Conservation (phyloP, 768 basidiomycete genomes). For the Mycena pura region DNA sequence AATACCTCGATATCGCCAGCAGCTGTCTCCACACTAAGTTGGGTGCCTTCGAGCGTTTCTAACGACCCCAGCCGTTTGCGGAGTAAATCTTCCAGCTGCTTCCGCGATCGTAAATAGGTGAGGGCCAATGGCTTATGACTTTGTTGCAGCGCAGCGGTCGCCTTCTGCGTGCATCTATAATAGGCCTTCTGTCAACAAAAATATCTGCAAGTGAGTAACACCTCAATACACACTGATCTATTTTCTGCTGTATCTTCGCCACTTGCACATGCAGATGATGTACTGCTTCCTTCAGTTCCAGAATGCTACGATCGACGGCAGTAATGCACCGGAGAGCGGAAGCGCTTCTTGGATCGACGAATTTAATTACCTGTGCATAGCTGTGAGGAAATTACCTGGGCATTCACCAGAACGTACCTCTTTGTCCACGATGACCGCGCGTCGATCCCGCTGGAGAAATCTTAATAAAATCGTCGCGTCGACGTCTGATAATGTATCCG, state of each 20-base stretch:
- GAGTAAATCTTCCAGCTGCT: constrained; percentile 80
- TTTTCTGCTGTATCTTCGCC: constrained; percentile 68
- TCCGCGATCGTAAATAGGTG: constrained; percentile 79
- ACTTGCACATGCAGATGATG: constrained; percentile 72
- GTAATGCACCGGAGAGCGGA: constrained; percentile 58
- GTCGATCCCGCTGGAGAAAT: constrained; percentile 81
- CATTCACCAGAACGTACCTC: constrained; percentile 54
- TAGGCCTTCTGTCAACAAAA: not conserved
- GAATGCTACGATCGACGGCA: constrained; percentile 80
- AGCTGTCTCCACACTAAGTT: constrained; percentile 87
- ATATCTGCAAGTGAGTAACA: too few species aligned
- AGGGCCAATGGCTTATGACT: constrained; percentile 79
- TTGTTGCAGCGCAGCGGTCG: constrained; percentile 66
- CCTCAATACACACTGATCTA: too few species aligned
- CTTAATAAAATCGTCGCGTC: constrained; percentile 77
- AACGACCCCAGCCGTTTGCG: constrained; percentile 77
- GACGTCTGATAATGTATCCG: constrained; percentile 52
- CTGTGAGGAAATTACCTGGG: not conserved
- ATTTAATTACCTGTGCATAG: constrained; percentile 76
- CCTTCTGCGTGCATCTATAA: constrained; percentile 69
- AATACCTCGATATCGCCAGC: constrained; percentile 87
- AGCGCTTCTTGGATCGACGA: constrained; percentile 51
- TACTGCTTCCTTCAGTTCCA: constrained; percentile 80
- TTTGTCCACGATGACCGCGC: constrained; percentile 65
- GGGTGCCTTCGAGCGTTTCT: constrained; percentile 74